phyloP scores from a whole-genome alignment of 2,329 filamentous ascomycete genomes.

The Triangularia setosa region DNA sequence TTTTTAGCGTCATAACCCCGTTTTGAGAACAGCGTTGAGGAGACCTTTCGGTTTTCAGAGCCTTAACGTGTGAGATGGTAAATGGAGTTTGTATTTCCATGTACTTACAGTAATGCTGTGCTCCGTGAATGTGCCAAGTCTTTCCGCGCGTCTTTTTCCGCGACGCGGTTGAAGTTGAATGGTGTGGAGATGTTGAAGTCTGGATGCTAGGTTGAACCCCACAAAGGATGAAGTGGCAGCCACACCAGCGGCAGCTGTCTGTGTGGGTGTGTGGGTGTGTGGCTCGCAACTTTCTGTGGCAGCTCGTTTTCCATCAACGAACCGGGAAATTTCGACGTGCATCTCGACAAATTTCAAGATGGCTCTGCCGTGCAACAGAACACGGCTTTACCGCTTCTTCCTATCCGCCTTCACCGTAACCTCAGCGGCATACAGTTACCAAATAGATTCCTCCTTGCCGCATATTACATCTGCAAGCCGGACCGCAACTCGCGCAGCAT shows the following conservation, averaged over 20 bases:
- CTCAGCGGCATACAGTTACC: not conserved
- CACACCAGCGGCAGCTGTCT: not conserved
- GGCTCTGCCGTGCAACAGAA: not conserved
- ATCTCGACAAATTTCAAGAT: not conserved
- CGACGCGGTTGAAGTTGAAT: not conserved
- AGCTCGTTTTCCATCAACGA: not conserved
- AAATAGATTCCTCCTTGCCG: slow-evolving; percentile 5
- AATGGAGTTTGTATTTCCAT: not conserved
- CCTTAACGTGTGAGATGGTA: not conserved
- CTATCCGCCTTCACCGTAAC: slow-evolving; percentile 3
- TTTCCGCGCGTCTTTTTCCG: not conserved
- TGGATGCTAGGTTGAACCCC: not conserved
- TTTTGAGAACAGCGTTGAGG: not conserved
- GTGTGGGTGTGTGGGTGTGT: not conserved
- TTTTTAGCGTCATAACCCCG: not conserved
- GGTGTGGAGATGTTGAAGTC: not conserved
- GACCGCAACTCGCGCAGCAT: not conserved
- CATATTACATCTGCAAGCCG: not conserved
- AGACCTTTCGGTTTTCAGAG: not conserved
- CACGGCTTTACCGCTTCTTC: slow-evolving; percentile 6
- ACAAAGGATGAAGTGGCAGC: not conserved
- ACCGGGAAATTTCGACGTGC: not conserved
- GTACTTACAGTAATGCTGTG: not conserved
- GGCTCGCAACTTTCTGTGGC: not conserved
- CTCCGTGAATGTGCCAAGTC: not conserved